phyloP scores from a whole-genome alignment of 352 stramenopile species.

The Phytopythium helicoides region DNA sequence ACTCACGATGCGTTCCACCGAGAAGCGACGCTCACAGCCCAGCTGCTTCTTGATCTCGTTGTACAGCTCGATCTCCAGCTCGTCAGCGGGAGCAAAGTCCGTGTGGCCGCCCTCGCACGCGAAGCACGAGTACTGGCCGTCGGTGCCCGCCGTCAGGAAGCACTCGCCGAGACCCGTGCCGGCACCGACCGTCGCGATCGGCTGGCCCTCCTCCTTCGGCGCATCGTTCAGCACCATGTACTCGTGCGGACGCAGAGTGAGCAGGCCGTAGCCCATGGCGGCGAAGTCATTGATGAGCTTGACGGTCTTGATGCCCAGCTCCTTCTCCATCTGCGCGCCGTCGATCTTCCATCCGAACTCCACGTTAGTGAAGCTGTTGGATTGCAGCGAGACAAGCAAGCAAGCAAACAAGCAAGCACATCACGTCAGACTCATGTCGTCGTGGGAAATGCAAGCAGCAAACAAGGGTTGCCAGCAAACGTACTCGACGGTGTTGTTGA shows the following conservation, averaged over 20 bases:
- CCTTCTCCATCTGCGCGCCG: slow-evolving; percentile 72
- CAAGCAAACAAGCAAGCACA: too few species aligned
- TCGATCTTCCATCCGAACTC: slow-evolving; percentile 89
- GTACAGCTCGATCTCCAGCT: slow-evolving; percentile 87
- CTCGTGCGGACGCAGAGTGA: slow-evolving; percentile 92
- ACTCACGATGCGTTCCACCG: slow-evolving; percentile 95
- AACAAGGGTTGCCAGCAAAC: too few species aligned
- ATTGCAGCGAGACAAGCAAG: too few species aligned
- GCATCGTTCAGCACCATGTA: slow-evolving; percentile 90
- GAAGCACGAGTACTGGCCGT: slow-evolving; percentile 91
- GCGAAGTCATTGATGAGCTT: slow-evolving; percentile 98
- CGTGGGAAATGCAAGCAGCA: too few species aligned
- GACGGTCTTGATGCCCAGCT: slow-evolving; percentile 84
- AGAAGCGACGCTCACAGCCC: slow-evolving; percentile 84
- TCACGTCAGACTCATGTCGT: too few species aligned
- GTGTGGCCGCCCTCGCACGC: slow-evolving; percentile 94
- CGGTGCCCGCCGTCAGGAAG: slow-evolving; percentile 89
- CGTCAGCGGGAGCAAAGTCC: slow-evolving; percentile 91
- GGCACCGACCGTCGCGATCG: slow-evolving; percentile 95
- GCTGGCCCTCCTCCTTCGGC: slow-evolving; percentile 60
- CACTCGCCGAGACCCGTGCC: slow-evolving; percentile 96
- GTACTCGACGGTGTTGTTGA: slow-evolving; percentile 79
- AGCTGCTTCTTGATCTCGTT: slow-evolving; percentile 87
- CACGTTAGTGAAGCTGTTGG: slow-evolving; percentile 92
- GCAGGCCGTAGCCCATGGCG: slow-evolving; percentile 95